These are phyloP conservation scores for Exophiala aquamarina DNA, from an alignment of 2,329 filamentous ascomycete genomes.

Conservation along the genomic window DNA sequence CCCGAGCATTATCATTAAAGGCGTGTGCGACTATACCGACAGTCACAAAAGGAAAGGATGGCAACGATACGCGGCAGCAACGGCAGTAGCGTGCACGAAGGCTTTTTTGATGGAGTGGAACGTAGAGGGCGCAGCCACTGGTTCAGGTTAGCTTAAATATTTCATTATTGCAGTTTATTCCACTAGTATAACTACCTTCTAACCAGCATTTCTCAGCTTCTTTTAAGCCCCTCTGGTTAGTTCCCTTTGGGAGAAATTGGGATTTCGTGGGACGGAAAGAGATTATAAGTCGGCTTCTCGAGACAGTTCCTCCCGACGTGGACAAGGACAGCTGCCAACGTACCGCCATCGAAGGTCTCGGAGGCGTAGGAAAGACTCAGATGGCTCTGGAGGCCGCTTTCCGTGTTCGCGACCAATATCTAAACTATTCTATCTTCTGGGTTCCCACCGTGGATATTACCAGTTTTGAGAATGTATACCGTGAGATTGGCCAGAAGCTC, in stretches of 20 bases:
- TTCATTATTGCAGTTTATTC: no score
- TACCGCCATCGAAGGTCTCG: slow-evolving; percentile 9
- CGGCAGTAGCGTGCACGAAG: slow-evolving; percentile 19
- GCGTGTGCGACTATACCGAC: slow-evolving; percentile 20
- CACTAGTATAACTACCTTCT: no score
- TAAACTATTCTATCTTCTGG: slow-evolving; percentile 14
- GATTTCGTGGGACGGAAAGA: neutral
- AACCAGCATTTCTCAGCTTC: no score
- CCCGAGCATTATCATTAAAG: slow-evolving; percentile 18
- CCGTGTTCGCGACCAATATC: slow-evolving; percentile 2
- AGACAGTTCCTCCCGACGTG: neutral
- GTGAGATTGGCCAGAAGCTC: slow-evolving; percentile 12
- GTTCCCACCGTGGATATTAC: slow-evolving; percentile 4
- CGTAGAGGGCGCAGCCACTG: neutral
- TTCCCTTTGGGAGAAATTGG: slow-evolving; percentile 2
- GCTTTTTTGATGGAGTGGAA: slow-evolving; percentile 12
- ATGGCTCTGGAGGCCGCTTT: slow-evolving; percentile 8
- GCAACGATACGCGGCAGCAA: slow-evolving; percentile 15
- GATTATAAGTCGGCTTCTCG: neutral
- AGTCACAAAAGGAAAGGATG: slow-evolving; percentile 12
- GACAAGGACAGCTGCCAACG: neutral
- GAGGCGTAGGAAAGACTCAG: slow-evolving; percentile 13
- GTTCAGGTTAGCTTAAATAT: neutral
- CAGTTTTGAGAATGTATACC: slow-evolving; percentile 11
- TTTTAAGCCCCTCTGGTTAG: slow-evolving; percentile 2